A percentile compares a stretch with the other conserved stretches of the same genome.
Evolutionary conservation across 495 filamentous ascomycete species (phyloP).

Genomic region (Echria macrotheca): DNA sequence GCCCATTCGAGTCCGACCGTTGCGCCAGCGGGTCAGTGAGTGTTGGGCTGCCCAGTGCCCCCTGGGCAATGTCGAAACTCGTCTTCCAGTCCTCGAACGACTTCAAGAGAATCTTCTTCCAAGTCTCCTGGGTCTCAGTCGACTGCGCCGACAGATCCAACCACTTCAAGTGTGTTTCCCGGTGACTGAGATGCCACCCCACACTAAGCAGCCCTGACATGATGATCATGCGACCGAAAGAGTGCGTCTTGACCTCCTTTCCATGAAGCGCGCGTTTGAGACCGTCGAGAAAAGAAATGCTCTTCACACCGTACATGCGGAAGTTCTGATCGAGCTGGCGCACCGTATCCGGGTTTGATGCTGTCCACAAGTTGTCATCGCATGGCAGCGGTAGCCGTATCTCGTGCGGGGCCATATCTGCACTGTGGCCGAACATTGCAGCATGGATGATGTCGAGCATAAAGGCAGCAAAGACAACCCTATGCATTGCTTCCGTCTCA

Average conservation of each 20-base stretch:
- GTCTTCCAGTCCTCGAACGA: conserved; percentile 93
- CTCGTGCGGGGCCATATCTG: conserved; percentile 94
- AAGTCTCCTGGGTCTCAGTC: conserved; percentile 78
- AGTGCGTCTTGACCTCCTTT: conserved; percentile 81
- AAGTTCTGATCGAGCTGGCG: conserved; percentile 77
- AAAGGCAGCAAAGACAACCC: conserved; percentile 91
- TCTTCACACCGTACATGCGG: conserved; percentile 76
- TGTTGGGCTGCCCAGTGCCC: conserved; percentile 35
- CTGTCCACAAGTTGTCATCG: conserved; percentile 90
- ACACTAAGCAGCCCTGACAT: conserved; percentile 93
- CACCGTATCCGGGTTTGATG: conserved; percentile 78
- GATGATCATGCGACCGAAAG: conserved; percentile 87
- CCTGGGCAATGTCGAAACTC: conserved; percentile 76
- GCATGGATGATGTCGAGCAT: conserved; percentile 92
- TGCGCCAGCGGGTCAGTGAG: conserved; percentile 32
- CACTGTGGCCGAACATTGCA: conserved; percentile 95
- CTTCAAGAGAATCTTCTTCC: conserved; percentile 76
- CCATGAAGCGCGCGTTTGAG: conserved; percentile 85
- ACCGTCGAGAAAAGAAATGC: conserved; percentile 82
- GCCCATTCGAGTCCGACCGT: conserved; percentile 57
- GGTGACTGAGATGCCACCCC: conserved; percentile 93
- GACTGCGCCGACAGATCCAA: conserved; percentile 62
- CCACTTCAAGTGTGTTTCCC: conserved; percentile 87
- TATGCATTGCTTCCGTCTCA: conserved; percentile 82
- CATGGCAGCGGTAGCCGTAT: conserved; percentile 90